A percentile compares a stretch with the other conserved stretches of the same genome.
These are phyloP conservation scores for Rhizophagus prolifer DNA, from an alignment of 192 early-diverging fungal genomes.

Conservation along the genomic window DNA sequence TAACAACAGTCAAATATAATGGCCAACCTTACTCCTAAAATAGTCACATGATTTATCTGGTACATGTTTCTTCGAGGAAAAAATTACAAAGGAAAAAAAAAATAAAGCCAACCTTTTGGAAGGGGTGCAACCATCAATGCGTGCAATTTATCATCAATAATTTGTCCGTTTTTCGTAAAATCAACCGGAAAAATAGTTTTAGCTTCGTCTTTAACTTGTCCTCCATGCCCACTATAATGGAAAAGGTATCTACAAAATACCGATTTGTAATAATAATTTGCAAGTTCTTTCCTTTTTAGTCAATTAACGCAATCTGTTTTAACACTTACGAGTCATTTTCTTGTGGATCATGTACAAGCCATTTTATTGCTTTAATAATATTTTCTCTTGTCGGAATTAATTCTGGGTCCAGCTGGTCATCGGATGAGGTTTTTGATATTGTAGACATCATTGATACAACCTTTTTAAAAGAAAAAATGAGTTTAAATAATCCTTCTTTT, in stretches of 20 bases:
- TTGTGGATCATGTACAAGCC: constrained; percentile 73
- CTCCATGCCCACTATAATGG: constrained; percentile 82
- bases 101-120: not conserved
- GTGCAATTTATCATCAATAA: constrained; percentile 60
- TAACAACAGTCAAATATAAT: constrained; percentile 86
- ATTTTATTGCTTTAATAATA: constrained; percentile 72
- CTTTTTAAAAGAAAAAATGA: constrained; percentile 25
- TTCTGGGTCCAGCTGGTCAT: constrained; percentile 62
- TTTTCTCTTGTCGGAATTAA: constrained; percentile 72
- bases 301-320: not conserved
- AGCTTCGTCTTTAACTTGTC: constrained; percentile 50
- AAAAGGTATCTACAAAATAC: constrained; percentile 61
- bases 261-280: not conserved
- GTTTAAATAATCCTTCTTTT: not conserved
- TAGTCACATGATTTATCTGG: not conserved
- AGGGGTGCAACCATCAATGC: not conserved
- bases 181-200: constrained; percentile 76
- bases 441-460: constrained; percentile 81
- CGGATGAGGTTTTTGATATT: constrained; percentile 77
- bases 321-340: constrained; percentile 66
- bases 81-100: not conserved
- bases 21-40: constrained; percentile 65
- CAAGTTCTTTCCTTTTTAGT: too few species aligned
- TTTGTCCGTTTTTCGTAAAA: constrained; percentile 54
- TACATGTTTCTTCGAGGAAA: not conserved